Conservation (phyloP, 768 basidiomycete species). For the Calocera cornea region DNA sequence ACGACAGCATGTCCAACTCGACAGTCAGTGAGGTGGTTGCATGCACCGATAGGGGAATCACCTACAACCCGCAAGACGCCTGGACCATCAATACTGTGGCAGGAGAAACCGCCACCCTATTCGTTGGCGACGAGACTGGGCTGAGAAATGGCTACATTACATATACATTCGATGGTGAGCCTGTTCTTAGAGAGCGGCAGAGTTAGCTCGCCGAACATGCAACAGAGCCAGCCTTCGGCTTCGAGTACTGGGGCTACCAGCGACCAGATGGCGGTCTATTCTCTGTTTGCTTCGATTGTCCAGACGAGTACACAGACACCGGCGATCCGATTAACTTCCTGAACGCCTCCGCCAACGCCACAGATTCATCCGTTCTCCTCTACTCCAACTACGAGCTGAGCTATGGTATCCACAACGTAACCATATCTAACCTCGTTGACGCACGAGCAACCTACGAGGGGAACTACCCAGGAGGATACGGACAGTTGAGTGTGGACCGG, state of each 20-base stretch:
- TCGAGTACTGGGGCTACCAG: conserved; percentile 6
- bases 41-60: no score
- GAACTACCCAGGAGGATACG: not conserved
- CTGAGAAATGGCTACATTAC: no score
- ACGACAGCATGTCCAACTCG: no score
- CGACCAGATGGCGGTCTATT: conserved; percentile 4
- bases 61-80: no score
- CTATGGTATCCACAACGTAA: not conserved
- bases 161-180: no score
- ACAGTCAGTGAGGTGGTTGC: no score
- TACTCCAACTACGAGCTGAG: not conserved
- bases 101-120: no score
- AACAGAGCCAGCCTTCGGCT: not conserved
- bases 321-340: not conserved
- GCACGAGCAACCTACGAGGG: not conserved
- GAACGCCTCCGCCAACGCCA: not conserved
- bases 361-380: not conserved
- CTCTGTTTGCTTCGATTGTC: conserved; percentile 3
- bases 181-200: no score
- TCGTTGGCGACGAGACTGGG: no score
- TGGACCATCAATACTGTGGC: no score
- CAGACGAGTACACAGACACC: not conserved
- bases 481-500: not conserved
- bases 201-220: no score
- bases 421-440: conserved; percentile 1